A percentile compares a stretch with the other conserved stretches of the same genome.
Evolutionary conservation across 208 protist genomes (phyloP).

Genomic region (Leishmania turanica): DNA sequence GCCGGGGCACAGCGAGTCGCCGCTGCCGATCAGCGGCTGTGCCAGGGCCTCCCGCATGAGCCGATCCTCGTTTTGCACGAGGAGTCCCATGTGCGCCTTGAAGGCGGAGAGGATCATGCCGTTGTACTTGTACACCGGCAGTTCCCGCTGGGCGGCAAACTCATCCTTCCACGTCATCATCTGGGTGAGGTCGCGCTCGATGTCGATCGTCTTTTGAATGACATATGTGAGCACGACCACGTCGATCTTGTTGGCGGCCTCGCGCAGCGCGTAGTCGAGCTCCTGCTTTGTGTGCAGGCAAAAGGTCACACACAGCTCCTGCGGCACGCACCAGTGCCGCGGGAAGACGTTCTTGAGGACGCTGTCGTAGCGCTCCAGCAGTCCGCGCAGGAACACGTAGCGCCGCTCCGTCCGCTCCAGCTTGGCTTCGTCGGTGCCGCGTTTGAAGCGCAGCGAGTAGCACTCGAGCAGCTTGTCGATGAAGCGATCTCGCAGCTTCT

Average conservation of each 20-base stretch:
- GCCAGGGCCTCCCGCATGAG: slow-evolving; percentile 86
- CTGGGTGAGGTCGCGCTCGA: slow-evolving; percentile 91
- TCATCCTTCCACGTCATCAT: slow-evolving; percentile 82
- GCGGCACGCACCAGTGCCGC: slow-evolving; percentile 88
- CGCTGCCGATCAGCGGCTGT: slow-evolving; percentile 80
- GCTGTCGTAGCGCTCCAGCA: slow-evolving; percentile 81
- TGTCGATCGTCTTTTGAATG: slow-evolving; percentile 93
- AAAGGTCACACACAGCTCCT: slow-evolving; percentile 93
- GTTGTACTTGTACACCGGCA: slow-evolving; percentile 85
- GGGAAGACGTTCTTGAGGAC: slow-evolving; percentile 87
- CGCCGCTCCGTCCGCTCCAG: slow-evolving; percentile 91
- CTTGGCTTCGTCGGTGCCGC: slow-evolving; percentile 83
- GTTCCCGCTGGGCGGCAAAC: slow-evolving; percentile 49
- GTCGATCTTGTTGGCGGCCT: slow-evolving; percentile 77
- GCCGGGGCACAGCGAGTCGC: slow-evolving; percentile 68
- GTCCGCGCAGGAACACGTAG: slow-evolving; percentile 89
- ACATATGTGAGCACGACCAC: slow-evolving; percentile 89
- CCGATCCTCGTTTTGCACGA: slow-evolving; percentile 82
- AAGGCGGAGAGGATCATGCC: slow-evolving; percentile 83
- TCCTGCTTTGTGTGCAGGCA: slow-evolving; percentile 91
- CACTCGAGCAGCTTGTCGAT: slow-evolving; percentile 84
- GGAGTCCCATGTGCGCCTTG: slow-evolving; percentile 84
- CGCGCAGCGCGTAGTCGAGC: slow-evolving; percentile 74
- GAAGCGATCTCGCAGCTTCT: slow-evolving; percentile 86
- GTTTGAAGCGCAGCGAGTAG: slow-evolving; percentile 88